Base-by-base conservation (phyloP, 1,284 basidiomycete species). In the Somion occarium region DNA sequence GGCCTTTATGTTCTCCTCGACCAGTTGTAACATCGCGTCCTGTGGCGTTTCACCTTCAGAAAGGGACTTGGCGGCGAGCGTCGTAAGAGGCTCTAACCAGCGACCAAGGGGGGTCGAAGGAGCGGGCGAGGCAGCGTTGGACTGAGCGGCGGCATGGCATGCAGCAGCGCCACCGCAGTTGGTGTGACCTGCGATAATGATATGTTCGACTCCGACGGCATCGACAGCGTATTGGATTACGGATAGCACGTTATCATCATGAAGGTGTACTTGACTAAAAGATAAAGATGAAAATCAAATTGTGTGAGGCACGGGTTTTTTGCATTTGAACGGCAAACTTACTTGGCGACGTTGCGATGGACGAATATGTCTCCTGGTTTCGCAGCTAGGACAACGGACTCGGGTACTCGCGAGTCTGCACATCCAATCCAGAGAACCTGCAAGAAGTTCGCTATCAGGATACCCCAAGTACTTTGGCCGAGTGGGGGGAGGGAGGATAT, bases 11-110 rank as follows among this genome's bases (percentile, higher is more conserved):
- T 92, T 93, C 65, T 79, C 83, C 56, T 82, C 74, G 23, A 91
- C 79, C 54, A 92, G 69, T 26, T 73, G 60, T n/a, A 78, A 68
- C 47, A 79, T 78, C 19, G 77, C 69, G 1, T 62, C 64, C 3
- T 70, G 65, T 25, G 81, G 66, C n/a, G 72, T 64, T 9, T 7
- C 9, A 5, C 22, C 30, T 18, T 22, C 37, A 23, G 3, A 37
- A 15, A 22, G 25, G 1, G 52, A 38, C 12, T 27, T 18, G 7
- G 51, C 30, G 44, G 80, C 75, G 41, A 85, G 74, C 27, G 69
- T 59, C 52, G 81, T 80, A 57, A 92, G 75, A 0, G 88, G 85
- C n/a, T 73, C 69, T 41, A 93, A 74, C 85, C 88, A 93, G 42
- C 77, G 74, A 39, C 74, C 73, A 56, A 92, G 74, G 11, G 82